Evolutionary conservation across 2,329 filamentous ascomycete species (phyloP).

Genomic region (Aspergillus fumigatus): DNA sequence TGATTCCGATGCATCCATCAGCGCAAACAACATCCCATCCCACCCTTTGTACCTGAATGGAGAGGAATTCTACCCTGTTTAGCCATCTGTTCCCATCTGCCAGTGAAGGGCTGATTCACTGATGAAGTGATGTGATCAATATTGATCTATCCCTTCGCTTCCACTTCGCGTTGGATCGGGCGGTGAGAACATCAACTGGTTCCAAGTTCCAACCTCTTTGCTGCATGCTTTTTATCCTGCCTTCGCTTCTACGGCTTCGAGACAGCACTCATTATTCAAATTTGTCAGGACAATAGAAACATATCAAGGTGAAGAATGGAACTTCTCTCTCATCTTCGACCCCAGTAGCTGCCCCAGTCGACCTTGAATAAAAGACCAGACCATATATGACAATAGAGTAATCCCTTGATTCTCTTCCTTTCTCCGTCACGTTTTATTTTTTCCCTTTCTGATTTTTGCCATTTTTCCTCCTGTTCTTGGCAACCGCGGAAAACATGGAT

Average conservation of each 20-base stretch:
- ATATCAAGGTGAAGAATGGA: not conserved
- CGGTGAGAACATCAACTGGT: not conserved
- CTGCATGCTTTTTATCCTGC: not conserved
- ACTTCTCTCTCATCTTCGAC: not conserved
- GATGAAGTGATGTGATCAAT: not conserved
- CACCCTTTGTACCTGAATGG: not conserved
- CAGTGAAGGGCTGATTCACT: not conserved
- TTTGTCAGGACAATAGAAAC: not conserved
- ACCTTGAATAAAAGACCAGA: not conserved
- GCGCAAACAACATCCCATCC: not conserved
- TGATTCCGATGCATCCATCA: not conserved
- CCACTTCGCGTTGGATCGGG: not conserved
- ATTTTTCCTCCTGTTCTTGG: conserved; percentile 12
- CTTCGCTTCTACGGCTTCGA: not conserved
- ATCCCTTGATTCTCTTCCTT: conserved; percentile 5
- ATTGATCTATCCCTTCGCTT: not conserved
- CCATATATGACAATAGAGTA: not conserved
- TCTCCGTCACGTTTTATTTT: not conserved
- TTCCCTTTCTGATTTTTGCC: conserved; percentile 3
- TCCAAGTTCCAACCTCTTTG: not conserved
- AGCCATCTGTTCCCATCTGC: not conserved
- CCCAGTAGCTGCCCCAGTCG: not conserved
- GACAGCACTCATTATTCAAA: not conserved
- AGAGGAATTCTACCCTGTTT: not conserved
- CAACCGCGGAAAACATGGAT: conserved; percentile 16